Percentiles rank a stretch among this genome's conserved stretches.
Evolutionary conservation across 768 basidiomycete genomes (phyloP).

Genomic region (Gloeophyllum trabeum): DNA sequence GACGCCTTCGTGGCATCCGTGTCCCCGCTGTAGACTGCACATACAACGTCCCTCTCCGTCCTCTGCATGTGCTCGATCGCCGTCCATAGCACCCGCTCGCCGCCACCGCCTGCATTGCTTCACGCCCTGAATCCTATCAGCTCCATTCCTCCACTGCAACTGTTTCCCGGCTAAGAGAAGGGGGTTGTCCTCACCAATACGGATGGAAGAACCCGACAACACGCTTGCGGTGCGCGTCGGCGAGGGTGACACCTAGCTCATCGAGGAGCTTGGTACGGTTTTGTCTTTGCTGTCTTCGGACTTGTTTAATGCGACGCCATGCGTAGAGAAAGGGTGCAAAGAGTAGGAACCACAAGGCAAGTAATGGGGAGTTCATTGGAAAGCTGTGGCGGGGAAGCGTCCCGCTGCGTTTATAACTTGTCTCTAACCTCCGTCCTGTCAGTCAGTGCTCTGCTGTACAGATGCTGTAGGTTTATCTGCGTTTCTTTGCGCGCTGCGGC

Average conservation of each 20-base stretch:
- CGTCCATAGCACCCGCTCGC: slow-evolving; percentile 92
- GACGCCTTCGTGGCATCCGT: slow-evolving; percentile 64
- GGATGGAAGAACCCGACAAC: slow-evolving; percentile 90
- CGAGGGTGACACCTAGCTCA: slow-evolving; percentile 5
- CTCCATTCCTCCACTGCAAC: slow-evolving; percentile 8
- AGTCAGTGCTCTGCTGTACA: too few species aligned
- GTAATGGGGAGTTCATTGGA: too few species aligned
- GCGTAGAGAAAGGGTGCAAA: too few species aligned
- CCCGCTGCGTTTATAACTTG: too few species aligned
- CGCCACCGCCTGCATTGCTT: slow-evolving; percentile 95
- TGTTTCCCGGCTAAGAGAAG: not conserved
- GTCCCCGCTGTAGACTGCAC: slow-evolving; percentile 87
- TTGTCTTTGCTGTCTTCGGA: not conserved
- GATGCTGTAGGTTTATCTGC: too few species aligned
- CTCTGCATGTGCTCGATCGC: slow-evolving; percentile 72
- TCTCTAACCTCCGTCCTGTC: too few species aligned
- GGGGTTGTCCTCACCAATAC: slow-evolving; percentile 59
- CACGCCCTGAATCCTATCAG: slow-evolving; percentile 6
- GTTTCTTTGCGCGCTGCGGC: too few species aligned
- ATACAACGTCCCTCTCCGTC: slow-evolving; percentile 50
- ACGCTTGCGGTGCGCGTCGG: slow-evolving; percentile 9
- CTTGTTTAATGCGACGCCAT: too few species aligned
- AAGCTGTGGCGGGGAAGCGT: too few species aligned
- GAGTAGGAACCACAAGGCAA: too few species aligned
- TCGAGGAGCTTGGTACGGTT: not conserved